Base-by-base conservation (phyloP, 2,329 filamentous ascomycete genomes). In the Fusarium fujikuroi region DNA sequence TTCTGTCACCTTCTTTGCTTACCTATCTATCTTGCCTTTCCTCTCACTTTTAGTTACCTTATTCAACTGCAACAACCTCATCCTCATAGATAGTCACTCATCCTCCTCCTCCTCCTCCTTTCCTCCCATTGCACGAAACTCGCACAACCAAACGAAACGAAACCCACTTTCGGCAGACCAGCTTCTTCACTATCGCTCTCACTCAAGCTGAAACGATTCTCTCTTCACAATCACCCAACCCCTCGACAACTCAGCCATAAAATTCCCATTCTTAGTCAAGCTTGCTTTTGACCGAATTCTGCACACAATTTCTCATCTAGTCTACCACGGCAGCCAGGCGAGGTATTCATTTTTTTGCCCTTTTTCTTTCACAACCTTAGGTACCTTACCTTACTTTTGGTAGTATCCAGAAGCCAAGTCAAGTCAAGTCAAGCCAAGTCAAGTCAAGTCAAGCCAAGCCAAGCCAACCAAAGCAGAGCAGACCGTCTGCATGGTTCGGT, bases 121-220 rank as follows among this genome's bases (percentile, higher is more conserved):
- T 47, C 25, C 30, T 34, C 19, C 30, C 28, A 69, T 72, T 60
- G 49, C 63, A 69, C 34, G 61, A 58, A 60, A 65, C 47, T 49
- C 49, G 52, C 47, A 28, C 32, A 46, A 36, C 32, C 18, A 53
- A 53, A 37, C 23, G 32, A 66, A 69, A 57, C 68, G 32, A 66
- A 69, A 57, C 68, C 57, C 64, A 67, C 62, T 50, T 47, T 25
- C 53, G 57, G 56, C 23, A 69, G 50, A 63, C 63, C 49, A 68
- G 37, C 49, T 32, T 53, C 36, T 44, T 62, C 37, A 14, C 39
- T 54, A 54, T 54, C 19, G 50, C 23, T 40, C 23, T 54, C 10
- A 47, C 37, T 60, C 23, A 36, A 68, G 30, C 42, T 43, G 56
- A 54, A 62, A 58, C 50, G 36, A 40, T 63, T 56, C 34, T 53